Base-by-base conservation (phyloP, 169 alveolate species). In the Babesia bigemina region DNA sequence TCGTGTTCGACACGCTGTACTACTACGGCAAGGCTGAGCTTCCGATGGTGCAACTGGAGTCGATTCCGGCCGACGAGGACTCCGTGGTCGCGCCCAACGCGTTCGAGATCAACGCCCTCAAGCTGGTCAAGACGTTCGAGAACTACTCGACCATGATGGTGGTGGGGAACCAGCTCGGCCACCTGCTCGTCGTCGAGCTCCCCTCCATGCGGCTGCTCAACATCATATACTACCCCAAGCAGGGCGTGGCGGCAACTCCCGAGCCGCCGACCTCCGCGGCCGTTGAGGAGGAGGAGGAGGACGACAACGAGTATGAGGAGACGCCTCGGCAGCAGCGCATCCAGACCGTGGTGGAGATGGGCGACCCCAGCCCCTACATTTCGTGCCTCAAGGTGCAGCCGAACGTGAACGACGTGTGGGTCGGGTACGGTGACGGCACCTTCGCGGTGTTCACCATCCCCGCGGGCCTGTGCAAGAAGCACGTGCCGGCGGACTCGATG, bases 1-100 rank as follows among this genome's bases (percentile, higher is more conserved):
- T 86, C n/a, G 83, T 79, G 49, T 77, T 86, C 49, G 90, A 90
- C 63, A 86, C 94, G 19, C 21, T 63, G 42, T 42, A 66, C 45
- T 65, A 61, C 42, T 83, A 83, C 66, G 48, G 66, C 17, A 36
- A 52, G 24, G 63, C 58, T 0, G 58, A 22, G 24, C 12, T 28
- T 1, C 19, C 65, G 24, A 58, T 61, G 47, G 44, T 14, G 21
- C 50, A 63, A 19, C 26, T 53, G 29, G 26, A 65, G 10, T 67
- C 36, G 14, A 42, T 36, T 26, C 50, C 53, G 58, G 29, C 60
- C 9, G 76, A 75, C 29, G 88, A 81, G 42, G 45, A 63, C 9
- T 36, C 84, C 2, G 60, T 71, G 28, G 63, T 57, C 4, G 67
- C 79, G 19, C 59, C 83, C 26, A 67, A 49, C 58, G 39, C 58